Conservation (phyloP, 371 early-diverging fungal genomes). For the Sporodiniella umbellata region DNA sequence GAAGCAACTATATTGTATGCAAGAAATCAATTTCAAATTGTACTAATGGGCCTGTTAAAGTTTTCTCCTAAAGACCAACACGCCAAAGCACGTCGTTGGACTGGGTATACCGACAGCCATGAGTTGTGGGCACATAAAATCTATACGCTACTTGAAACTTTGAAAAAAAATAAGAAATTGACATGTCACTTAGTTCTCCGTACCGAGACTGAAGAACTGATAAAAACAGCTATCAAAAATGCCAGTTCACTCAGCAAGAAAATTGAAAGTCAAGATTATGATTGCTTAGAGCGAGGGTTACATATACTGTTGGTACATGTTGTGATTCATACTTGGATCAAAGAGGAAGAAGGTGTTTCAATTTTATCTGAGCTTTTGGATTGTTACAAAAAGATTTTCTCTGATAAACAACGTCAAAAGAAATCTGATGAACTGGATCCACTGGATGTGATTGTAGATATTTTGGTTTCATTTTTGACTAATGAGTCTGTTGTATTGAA, state of each 20-base stretch:
- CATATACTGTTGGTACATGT: conserved; percentile 69
- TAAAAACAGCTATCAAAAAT: conserved; percentile 23
- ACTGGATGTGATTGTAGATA: conserved; percentile 89
- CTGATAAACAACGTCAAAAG: conserved; percentile 37
- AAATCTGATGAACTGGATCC: conserved; percentile 69
- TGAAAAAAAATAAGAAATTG: conserved; percentile 46
- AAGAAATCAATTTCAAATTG: conserved; percentile 57
- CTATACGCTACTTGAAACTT: conserved; percentile 43
- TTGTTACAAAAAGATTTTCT: conserved; percentile 68
- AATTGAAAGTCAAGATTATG: conserved; percentile 28
- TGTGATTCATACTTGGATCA: conserved; percentile 60
- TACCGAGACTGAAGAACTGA: conserved; percentile 16
- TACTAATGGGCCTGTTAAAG: conserved; percentile 6
- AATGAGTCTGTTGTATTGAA: conserved; percentile 78
- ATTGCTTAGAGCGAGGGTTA: conserved; percentile 61
- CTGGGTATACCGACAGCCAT: conserved; percentile 59
- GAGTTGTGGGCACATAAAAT: conserved; percentile 65
- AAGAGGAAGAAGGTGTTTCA: conserved; percentile 62
- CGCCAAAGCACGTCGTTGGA: conserved; percentile 50
- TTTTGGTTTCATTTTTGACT: conserved; percentile 84
- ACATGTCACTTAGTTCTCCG: conserved; percentile 2
- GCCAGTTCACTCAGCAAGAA: conserved; percentile 14
- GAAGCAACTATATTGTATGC: conserved; percentile 52
- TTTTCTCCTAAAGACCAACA: conserved; percentile 29
- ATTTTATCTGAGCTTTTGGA: conserved; percentile 68